Percentiles rank a stretch among this genome's conserved stretches.
Conservation (phyloP, 306 rosid species). For the Astragalus glycyphyllos region DNA sequence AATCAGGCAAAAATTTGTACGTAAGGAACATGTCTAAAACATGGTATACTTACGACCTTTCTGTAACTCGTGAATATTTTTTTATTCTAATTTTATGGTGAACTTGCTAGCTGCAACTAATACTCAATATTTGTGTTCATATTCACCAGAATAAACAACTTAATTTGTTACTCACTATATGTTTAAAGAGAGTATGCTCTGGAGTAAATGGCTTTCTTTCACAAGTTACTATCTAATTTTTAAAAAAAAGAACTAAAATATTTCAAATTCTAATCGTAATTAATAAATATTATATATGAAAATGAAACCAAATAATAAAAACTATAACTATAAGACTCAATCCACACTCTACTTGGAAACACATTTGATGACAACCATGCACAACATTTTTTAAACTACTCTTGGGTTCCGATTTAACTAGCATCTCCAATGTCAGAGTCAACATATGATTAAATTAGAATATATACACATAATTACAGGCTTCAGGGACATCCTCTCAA, state of each 20-base stretch:
- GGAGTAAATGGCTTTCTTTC: neutral
- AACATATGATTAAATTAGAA: neutral
- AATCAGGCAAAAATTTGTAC: no score
- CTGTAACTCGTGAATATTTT: no score
- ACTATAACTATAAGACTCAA: no score
- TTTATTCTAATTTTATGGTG: no score
- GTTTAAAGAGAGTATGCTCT: neutral
- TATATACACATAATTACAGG: constrained; percentile 4
- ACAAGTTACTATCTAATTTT: neutral
- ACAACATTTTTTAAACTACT: neutral
- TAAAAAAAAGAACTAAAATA: neutral
- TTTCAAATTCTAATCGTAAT: neutral
- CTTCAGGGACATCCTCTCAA: constrained; percentile 3
- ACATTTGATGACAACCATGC: neutral
- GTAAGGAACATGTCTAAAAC: no score
- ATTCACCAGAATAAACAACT: no score
- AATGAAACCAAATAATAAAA: no score
- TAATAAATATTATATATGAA: no score
- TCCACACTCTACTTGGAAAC: no score
- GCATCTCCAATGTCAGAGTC: neutral
- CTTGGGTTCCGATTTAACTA: neutral
- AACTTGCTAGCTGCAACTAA: no score
- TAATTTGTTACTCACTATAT: neutral
- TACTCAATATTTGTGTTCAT: no score
- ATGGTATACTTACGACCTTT: no score